A percentile compares a stretch with the other conserved stretches of the same genome.
phyloP scores from a whole-genome alignment of 768 basidiomycete genomes.

The Exidia glandulosa region DNA sequence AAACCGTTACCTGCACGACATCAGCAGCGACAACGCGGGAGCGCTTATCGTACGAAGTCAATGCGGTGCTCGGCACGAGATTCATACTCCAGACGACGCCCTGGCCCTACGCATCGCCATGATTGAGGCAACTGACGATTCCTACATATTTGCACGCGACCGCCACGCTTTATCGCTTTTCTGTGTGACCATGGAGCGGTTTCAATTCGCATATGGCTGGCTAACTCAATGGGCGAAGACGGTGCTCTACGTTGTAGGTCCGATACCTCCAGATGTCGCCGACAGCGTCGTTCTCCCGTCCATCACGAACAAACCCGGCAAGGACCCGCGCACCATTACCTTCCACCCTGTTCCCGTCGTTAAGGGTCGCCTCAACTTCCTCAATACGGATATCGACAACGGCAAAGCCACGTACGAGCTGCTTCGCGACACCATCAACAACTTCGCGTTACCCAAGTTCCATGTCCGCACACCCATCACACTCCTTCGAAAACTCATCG shows the following conservation, averaged over 20 bases:
- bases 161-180: neutral
- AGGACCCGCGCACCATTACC: neutral
- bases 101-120: neutral
- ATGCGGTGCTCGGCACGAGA: neutral
- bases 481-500: neutral
- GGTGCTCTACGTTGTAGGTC: neutral
- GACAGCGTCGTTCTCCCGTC: neutral
- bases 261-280: neutral
- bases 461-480: neutral
- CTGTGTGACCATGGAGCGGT: neutral
- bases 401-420: neutral
- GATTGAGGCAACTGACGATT: neutral
- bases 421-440: neutral
- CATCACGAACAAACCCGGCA: neutral
- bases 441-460: neutral
- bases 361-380: neutral
- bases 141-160: neutral
- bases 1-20: slow-evolving; percentile 12
- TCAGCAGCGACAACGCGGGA: neutral
- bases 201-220: neutral
- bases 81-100: neutral
- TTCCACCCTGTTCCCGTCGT: neutral
- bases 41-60: neutral
- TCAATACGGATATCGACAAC: neutral
- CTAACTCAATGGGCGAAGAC: neutral